Conservation (phyloP, 2,329 filamentous ascomycete genomes). For the Alternaria hordeiaustralica region DNA sequence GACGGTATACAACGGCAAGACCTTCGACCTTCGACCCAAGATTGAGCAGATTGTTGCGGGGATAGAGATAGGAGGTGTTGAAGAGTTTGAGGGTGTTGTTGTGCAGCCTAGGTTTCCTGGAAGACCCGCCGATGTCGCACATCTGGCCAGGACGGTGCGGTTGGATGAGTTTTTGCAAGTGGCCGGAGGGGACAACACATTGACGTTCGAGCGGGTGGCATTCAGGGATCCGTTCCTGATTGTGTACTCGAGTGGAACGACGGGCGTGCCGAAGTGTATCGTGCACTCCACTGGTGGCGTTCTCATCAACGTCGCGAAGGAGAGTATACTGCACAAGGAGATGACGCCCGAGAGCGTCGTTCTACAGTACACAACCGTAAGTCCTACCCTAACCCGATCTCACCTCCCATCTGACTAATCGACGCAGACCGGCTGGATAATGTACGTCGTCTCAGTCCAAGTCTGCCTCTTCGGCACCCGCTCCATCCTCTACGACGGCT, state of each 20-base stretch:
- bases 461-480: constrained; percentile 66
- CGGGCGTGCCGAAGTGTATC: constrained; percentile 84
- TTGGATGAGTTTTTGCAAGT: constrained; percentile 52
- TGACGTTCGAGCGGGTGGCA: constrained; percentile 65
- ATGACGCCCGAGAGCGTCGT: constrained; percentile 52
- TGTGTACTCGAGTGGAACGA: constrained; percentile 81
- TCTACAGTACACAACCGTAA: constrained; percentile 65
- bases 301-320: constrained; percentile 66
- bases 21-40: constrained; percentile 73
- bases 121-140: constrained; percentile 64
- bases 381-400: not conserved
- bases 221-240: constrained; percentile 81
- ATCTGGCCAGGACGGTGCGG: constrained; percentile 57
- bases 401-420: not conserved
- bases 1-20: constrained; percentile 80
- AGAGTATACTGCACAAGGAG: constrained; percentile 62
- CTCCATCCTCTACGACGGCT: constrained; percentile 80
- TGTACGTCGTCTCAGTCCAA: constrained; percentile 73
- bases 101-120: constrained; percentile 69
- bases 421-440: constrained; percentile 70
- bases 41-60: constrained; percentile 71
- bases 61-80: constrained; percentile 62
- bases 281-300: constrained; percentile 76
- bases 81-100: constrained; percentile 68
- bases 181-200: constrained; percentile 47